These are phyloP conservation scores for Chlamydomonas sphaeroides DNA, from an alignment of 139 green algal species.

Conservation along the genomic window DNA sequence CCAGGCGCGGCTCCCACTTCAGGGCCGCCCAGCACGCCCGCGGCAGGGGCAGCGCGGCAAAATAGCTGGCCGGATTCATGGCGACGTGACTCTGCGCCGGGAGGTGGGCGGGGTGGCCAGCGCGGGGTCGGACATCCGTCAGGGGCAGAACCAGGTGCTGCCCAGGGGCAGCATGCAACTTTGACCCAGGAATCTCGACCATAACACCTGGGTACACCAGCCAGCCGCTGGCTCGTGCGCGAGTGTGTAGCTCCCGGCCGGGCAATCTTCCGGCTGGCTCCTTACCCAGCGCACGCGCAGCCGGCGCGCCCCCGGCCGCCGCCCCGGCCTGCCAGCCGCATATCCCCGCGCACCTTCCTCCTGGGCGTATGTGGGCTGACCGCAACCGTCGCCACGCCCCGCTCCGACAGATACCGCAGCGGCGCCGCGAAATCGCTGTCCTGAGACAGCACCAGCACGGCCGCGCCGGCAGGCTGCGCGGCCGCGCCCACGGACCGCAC, in stretches of 20 bases:
- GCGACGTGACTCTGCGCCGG: conserved; percentile 4
- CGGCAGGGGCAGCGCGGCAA: background rate
- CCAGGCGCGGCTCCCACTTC: background rate
- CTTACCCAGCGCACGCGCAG: too few species aligned
- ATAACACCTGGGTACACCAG: too few species aligned
- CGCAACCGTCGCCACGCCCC: background rate
- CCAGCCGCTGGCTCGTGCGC: too few species aligned
- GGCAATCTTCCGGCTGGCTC: too few species aligned
- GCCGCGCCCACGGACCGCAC: too few species aligned
- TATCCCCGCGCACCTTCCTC: background rate
- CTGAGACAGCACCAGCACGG: conserved; percentile 4
- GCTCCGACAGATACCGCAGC: conserved; percentile 21
- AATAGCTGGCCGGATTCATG: conserved; percentile 31
- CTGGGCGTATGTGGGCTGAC: background rate
- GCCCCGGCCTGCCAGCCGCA: background rate
- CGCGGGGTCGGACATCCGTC: background rate
- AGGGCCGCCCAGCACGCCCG: background rate
- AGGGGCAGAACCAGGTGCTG: too few species aligned
- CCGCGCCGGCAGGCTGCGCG: too few species aligned
- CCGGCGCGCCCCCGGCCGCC: background rate
- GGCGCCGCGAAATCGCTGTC: conserved; percentile 22
- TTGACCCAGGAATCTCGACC: too few species aligned
- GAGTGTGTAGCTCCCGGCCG: too few species aligned
- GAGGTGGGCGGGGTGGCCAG: background rate
- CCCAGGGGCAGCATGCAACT: too few species aligned